Percentiles rank a stretch among this genome's conserved stretches.
These are phyloP conservation scores for Corinectria fuckeliana DNA, from an alignment of 2,329 filamentous ascomycete species.

Conservation along the genomic window DNA sequence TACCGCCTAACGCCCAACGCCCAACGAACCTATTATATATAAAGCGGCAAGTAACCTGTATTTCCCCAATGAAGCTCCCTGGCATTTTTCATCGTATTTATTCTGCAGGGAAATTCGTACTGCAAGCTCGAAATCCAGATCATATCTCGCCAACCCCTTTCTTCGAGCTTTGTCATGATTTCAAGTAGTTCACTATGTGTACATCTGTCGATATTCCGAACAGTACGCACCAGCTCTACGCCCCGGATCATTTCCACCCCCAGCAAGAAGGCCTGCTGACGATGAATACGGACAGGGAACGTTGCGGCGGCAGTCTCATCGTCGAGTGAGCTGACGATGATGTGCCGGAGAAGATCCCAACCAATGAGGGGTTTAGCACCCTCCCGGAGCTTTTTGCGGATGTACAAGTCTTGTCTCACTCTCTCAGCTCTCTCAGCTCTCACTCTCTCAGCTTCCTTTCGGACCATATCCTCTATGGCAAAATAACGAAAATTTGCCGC, in stretches of 20 bases:
- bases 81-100: not conserved
- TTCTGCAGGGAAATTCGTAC: constrained; percentile 15
- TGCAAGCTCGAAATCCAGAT: constrained; percentile 32
- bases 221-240: not conserved
- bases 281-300: not conserved
- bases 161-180: constrained; percentile 23
- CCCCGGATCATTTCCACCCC: not conserved
- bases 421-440: not conserved
- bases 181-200: constrained; percentile 17
- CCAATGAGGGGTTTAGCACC: not conserved
- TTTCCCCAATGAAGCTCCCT: constrained; percentile 6
- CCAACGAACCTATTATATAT: not conserved
- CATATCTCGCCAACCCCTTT: constrained; percentile 33
- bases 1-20: too few relatives aligned
- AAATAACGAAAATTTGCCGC: not conserved
- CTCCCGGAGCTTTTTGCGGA: not conserved
- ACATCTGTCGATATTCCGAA: constrained; percentile 18
- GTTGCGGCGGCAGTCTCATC: not conserved
- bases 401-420: not conserved
- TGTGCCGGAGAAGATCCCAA: constrained; percentile 1
- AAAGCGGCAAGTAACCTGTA: not conserved
- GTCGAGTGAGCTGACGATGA: constrained; percentile 4
- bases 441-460: not conserved
- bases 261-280: constrained; percentile 1
- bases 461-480: not conserved